Conservation (phyloP, 148 eudicot species). For the Chenopodium quinoa region DNA sequence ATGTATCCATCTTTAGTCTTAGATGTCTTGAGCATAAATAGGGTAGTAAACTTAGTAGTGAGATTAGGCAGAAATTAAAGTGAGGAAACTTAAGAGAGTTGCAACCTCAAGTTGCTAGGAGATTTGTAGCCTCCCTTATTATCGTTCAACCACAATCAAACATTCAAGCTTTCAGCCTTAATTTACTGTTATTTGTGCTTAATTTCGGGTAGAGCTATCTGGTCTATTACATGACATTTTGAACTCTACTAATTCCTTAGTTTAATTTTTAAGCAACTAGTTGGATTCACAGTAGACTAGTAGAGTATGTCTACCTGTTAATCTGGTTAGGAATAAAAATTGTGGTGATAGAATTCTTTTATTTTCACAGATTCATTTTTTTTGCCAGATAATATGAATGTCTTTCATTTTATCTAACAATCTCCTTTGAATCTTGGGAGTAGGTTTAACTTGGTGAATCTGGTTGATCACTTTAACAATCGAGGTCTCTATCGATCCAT, state of each 20-base stretch:
- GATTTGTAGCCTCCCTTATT: too few species aligned
- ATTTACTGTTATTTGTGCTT: too few species aligned
- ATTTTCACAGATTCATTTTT: too few species aligned
- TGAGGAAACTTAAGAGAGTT: too few species aligned
- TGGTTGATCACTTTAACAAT: constrained; percentile 82
- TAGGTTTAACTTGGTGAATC: constrained; percentile 72
- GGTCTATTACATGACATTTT: background rate
- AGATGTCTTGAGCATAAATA: too few species aligned
- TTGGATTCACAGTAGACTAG: background rate
- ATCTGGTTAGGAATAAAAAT: background rate
- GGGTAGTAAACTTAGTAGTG: too few species aligned
- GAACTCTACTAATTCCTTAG: background rate
- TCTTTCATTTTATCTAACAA: constrained; percentile 4
- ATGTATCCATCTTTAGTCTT: too few species aligned
- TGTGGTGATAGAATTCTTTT: background rate
- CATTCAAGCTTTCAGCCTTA: too few species aligned
- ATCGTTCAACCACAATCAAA: too few species aligned
- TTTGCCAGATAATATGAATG: background rate
- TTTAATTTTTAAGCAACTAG: background rate
- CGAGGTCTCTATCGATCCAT: constrained; percentile 90
- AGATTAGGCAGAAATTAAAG: too few species aligned
- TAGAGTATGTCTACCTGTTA: background rate
- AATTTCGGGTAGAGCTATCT: too few species aligned
- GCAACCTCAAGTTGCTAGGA: too few species aligned
- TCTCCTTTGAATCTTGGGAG: constrained; percentile 9